Conservation (phyloP, 176 grass and related monocot species). For the Aegilops bicornis region DNA sequence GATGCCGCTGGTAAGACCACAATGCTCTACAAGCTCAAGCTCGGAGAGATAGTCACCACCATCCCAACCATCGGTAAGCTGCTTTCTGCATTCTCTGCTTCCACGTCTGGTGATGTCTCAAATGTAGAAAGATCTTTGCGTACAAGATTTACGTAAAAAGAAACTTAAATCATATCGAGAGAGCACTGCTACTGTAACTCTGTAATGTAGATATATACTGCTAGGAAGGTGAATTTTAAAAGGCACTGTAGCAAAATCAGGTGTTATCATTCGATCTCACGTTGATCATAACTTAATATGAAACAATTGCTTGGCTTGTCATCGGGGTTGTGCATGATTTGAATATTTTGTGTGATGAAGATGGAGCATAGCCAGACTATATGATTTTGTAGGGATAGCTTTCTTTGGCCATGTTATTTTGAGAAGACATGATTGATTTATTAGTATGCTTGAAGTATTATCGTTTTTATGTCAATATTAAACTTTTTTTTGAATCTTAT, state of each 20-base stretch:
- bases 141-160: too few relatives aligned
- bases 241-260: not conserved
- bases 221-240: not conserved
- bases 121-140: not conserved
- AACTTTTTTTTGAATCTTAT: too few relatives aligned
- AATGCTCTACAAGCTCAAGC: conserved; percentile 92
- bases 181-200: not conserved
- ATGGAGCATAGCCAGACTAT: too few relatives aligned
- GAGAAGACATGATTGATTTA: too few relatives aligned
- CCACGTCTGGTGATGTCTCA: not conserved
- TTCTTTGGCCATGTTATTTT: too few relatives aligned
- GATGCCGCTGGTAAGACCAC: conserved; percentile 92
- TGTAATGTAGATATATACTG: not conserved
- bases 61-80: conserved; percentile 83
- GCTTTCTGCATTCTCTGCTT: not conserved
- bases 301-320: too few relatives aligned
- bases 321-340: too few relatives aligned
- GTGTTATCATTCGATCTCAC: not conserved
- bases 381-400: too few relatives aligned
- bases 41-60: conserved; percentile 89
- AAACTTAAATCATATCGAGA: not conserved
- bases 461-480: too few relatives aligned
- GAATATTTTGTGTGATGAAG: too few relatives aligned
- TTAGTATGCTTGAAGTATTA: too few relatives aligned
- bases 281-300: not conserved